A percentile compares a stretch with the other conserved stretches of the same genome.
These are phyloP conservation scores for Metschnikowia picachoensis DNA, from an alignment of 805 yeast genomes.

Conservation along the genomic window DNA sequence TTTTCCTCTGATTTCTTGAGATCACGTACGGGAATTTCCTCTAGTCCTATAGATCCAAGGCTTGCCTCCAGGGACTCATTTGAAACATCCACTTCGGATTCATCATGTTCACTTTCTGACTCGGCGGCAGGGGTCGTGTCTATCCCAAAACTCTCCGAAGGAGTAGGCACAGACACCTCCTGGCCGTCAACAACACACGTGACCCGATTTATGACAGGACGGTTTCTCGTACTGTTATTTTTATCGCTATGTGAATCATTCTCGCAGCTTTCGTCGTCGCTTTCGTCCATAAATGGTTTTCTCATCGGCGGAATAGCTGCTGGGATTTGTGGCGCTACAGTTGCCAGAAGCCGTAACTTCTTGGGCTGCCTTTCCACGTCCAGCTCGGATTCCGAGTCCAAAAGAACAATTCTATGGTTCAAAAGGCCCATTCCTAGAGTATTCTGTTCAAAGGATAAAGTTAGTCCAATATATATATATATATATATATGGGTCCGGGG, in stretches of 20 bases:
- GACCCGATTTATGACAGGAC: background rate
- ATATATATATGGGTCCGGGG: too few species aligned
- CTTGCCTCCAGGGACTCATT: conserved; percentile 2
- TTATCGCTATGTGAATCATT: background rate
- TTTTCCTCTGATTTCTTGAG: background rate
- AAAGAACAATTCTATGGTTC: conserved; percentile 10
- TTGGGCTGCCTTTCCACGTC: conserved; percentile 10
- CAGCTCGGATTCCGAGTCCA: conserved; percentile 18
- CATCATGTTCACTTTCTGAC: background rate
- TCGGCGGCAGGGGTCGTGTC: background rate
- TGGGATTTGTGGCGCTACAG: background rate
- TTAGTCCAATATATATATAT: too few species aligned
- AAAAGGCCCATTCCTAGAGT: too few species aligned
- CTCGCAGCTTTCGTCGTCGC: conserved; percentile 6
- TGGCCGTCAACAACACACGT: background rate
- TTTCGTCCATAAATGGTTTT: conserved; percentile 17
- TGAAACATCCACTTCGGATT: background rate
- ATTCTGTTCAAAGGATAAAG: too few species aligned
- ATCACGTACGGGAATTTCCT: conserved; percentile 8
- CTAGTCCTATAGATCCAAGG: conserved; percentile 10
- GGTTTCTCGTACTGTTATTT: background rate
- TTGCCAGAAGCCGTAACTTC: conserved; percentile 4
- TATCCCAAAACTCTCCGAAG: background rate
- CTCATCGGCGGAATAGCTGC: conserved; percentile 10
- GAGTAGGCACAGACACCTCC: background rate